Percentiles rank a stretch among this genome's conserved stretches.
Evolutionary conservation across 2,329 filamentous ascomycete species (phyloP).

Genomic region (Dichotomopilus funicola): DNA sequence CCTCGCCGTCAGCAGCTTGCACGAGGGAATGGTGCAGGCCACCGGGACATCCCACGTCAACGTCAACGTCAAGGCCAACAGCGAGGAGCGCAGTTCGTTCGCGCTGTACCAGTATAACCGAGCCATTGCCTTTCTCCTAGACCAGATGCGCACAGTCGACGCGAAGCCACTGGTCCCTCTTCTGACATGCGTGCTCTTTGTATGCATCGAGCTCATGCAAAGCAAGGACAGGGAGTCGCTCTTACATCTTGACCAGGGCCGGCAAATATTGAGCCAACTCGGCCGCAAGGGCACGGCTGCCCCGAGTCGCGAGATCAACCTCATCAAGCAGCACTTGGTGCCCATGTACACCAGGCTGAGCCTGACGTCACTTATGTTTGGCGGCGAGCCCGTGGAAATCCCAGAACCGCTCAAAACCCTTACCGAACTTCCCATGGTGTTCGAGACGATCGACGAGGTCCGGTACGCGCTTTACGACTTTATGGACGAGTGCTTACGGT

Average conservation of each 20-base stretch:
- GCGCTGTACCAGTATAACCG: constrained; percentile 43
- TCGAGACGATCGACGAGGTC: constrained; percentile 29
- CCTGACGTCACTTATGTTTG: constrained; percentile 37
- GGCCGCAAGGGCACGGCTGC: constrained; percentile 19
- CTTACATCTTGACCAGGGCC: constrained; percentile 39
- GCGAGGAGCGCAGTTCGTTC: constrained; percentile 26
- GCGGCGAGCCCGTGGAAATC: constrained; percentile 32
- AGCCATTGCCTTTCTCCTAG: constrained; percentile 38
- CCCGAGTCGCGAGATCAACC: constrained; percentile 29
- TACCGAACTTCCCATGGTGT: constrained; percentile 29
- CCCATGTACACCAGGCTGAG: constrained; percentile 40
- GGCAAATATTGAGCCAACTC: constrained; percentile 35
- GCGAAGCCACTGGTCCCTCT: constrained; percentile 32
- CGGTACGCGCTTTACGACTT: constrained; percentile 33
- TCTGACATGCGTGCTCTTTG: constrained; percentile 43
- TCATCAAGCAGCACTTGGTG: constrained; percentile 36
- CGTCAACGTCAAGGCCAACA: neutral
- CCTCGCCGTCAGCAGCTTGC: constrained; percentile 43
- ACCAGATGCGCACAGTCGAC: constrained; percentile 29
- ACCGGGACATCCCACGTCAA: constrained; percentile 22
- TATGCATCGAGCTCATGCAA: constrained; percentile 49
- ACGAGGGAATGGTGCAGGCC: constrained; percentile 29
- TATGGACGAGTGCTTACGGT: constrained; percentile 35
- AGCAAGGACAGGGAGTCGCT: constrained; percentile 41
- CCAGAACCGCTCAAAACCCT: constrained; percentile 31